Evolutionary conservation across 768 basidiomycete genomes (phyloP).

Genomic region (Rubroboletus pulcherrimus): DNA sequence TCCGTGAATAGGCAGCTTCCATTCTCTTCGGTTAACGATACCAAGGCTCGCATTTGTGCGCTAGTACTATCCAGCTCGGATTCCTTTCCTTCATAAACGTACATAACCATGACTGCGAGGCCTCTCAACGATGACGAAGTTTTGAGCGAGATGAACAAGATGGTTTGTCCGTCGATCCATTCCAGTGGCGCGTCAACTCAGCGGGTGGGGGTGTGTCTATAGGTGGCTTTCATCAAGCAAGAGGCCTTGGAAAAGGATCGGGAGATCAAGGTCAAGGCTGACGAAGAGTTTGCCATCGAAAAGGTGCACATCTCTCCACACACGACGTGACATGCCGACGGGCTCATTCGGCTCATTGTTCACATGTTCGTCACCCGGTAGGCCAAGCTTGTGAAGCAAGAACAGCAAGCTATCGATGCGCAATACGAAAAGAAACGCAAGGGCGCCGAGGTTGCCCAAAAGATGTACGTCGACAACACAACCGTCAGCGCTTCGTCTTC

Average conservation of each 20-base stretch:
- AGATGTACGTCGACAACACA: slow-evolving; percentile 66
- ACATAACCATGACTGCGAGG: slow-evolving; percentile 58
- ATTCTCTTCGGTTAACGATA: not conserved
- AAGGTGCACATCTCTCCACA: slow-evolving; percentile 53
- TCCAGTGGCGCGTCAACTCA: not conserved
- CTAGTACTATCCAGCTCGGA: not conserved
- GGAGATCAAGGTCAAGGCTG: slow-evolving; percentile 95
- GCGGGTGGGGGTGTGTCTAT: not conserved
- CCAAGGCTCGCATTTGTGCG: not conserved
- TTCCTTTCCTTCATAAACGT: not conserved
- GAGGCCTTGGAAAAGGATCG: slow-evolving; percentile 97
- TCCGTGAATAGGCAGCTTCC: not conserved
- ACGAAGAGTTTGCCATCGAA: slow-evolving; percentile 98
- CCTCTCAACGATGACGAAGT: slow-evolving; percentile 95
- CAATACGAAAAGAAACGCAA: slow-evolving; percentile 96
- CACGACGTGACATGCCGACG: not conserved
- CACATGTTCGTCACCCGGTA: slow-evolving; percentile 26
- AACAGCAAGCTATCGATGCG: slow-evolving; percentile 91
- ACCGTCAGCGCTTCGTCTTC: not conserved
- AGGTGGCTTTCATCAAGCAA: slow-evolving; percentile 99
- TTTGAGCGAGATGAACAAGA: slow-evolving; percentile 96
- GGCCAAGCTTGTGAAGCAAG: slow-evolving; percentile 97
- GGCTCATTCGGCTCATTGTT: not conserved
- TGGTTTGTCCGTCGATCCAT: slow-evolving; percentile 54
- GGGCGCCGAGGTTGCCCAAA: slow-evolving; percentile 88